Base-by-base conservation (phyloP, 352 stramenopile genomes). In the Bremia lactucae region DNA sequence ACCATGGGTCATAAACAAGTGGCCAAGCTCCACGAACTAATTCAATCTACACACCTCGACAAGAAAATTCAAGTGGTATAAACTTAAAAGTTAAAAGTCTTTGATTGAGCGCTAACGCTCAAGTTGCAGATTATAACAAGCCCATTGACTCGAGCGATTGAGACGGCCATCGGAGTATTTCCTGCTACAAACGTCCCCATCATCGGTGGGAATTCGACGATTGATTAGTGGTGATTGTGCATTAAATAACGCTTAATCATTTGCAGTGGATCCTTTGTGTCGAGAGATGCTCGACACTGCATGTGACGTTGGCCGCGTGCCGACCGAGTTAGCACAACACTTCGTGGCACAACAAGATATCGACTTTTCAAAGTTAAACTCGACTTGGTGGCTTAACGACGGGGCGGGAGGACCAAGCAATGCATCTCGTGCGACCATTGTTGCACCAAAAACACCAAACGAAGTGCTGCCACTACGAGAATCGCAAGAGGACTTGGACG, bases 281-380 rank as follows among this genome's bases (percentile, higher is more conserved):
- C 75, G 80, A 10, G 80, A 93, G 47, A 84, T 85, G 72, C 67
- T 93, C 8, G 75, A 90, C 48, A 93, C 80, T 2, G 74, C 80
- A 2, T 89, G 80, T 36, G 80, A 93, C 21, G 80, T 93, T 31
- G 80, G 80, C 7, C 70, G 72, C 6, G 55, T 74, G 28, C 73
- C 71, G 0, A 29, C 48, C 49, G 70, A 78, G 7, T 26, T 83
- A 16, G 56, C 54, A 4, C 47, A 64, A 14, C 56, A 55, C 15
- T 85, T 63, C 40, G 28, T 51, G 2, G 44, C 48, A 11, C 43
- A 45, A 22, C 37, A 39, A 24, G 42, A 59, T 14, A 55, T 72
- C 13, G 64, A 82, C 36, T 77, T 82, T 31, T 63, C 62, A 7
- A 28, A 50, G 11, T 31, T 92, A 25, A 54, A 69, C 15, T 43